Percentiles rank a stretch among this genome's conserved stretches.
These are phyloP conservation scores for Paxillus involutus DNA, from an alignment of 768 basidiomycete species.

Conservation along the genomic window DNA sequence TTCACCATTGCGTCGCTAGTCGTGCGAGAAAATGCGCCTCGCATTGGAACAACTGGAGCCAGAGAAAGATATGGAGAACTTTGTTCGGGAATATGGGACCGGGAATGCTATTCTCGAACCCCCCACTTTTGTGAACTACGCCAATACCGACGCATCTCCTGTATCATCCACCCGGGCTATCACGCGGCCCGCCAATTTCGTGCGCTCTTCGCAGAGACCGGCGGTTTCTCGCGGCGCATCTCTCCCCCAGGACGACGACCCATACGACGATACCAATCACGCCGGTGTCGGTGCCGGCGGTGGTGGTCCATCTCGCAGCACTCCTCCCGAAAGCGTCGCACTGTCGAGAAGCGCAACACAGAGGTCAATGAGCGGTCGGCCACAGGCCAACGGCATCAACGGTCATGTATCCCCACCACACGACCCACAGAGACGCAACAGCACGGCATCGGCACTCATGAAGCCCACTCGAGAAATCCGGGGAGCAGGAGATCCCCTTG, in stretches of 20 bases:
- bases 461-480: slow-evolving; percentile 42
- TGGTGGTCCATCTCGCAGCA: slow-evolving; percentile 36
- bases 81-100: slow-evolving; percentile 87
- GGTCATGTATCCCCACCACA: slow-evolving; percentile 26
- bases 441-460: slow-evolving; percentile 20
- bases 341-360: slow-evolving; percentile 33
- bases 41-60: slow-evolving; percentile 88
- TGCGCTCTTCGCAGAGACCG: slow-evolving; percentile 38
- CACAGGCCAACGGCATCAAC: slow-evolving; percentile 31
- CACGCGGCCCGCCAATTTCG: slow-evolving; percentile 57
- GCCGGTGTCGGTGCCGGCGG: slow-evolving; percentile 76
- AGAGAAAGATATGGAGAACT: slow-evolving; percentile 83
- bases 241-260: slow-evolving; percentile 43
- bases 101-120: slow-evolving; percentile 87
- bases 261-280: slow-evolving; percentile 46
- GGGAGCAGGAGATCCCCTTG: slow-evolving; percentile 53
- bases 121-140: slow-evolving; percentile 83
- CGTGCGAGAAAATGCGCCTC: slow-evolving; percentile 86
- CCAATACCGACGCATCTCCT: slow-evolving; percentile 62
- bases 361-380: slow-evolving; percentile 29
- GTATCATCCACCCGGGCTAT: slow-evolving; percentile 56
- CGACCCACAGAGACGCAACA: slow-evolving; percentile 27
- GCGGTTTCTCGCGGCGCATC: slow-evolving; percentile 19
- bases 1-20: slow-evolving; percentile 43
- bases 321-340: slow-evolving; percentile 31